phyloP scores from a whole-genome alignment of 2,329 filamentous ascomycete species.

The Colletotrichum gigasporum region DNA sequence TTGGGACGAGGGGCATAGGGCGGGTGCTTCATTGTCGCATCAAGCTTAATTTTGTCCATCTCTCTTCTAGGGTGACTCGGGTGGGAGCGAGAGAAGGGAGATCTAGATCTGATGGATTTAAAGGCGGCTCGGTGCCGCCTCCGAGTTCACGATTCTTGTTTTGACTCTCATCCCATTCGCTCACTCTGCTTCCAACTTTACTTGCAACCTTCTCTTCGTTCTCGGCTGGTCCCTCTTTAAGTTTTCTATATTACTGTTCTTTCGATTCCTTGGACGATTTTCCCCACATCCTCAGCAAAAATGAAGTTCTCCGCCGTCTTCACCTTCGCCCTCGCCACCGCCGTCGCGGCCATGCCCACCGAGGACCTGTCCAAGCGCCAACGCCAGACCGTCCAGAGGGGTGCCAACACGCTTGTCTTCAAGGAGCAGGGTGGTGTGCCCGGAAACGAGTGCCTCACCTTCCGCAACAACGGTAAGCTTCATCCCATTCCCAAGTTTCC shows the following conservation, averaged over 20 bases:
- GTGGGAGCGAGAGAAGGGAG: not conserved
- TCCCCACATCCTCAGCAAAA: not conserved
- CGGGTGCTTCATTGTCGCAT: constrained; percentile 16
- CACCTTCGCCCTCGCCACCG: constrained; percentile 32
- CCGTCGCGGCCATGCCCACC: constrained; percentile 33
- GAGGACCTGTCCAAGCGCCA: constrained; percentile 20
- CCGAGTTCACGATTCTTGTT: not conserved
- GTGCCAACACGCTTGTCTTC: constrained; percentile 42
- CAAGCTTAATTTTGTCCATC: constrained; percentile 17
- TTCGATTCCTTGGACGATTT: not conserved
- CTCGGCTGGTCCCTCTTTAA: constrained; percentile 14
- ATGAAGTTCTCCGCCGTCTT: constrained; percentile 37
- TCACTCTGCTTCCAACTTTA: constrained; percentile 4
- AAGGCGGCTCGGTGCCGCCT: not conserved
- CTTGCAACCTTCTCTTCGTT: constrained; percentile 17
- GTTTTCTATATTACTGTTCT: not conserved
- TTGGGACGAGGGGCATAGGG: constrained; percentile 9
- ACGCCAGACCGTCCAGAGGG: constrained; percentile 13
- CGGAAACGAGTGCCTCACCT: constrained; percentile 49
- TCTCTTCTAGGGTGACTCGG: not conserved
- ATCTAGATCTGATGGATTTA: too few relatives aligned
- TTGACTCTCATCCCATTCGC: constrained; percentile 7
- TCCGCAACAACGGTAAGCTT: constrained; percentile 49
- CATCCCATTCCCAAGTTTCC: not conserved
- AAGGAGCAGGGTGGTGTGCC: constrained; percentile 48